Conservation (phyloP, 2,329 filamentous ascomycete genomes). For the Calonectria pauciramosa region DNA sequence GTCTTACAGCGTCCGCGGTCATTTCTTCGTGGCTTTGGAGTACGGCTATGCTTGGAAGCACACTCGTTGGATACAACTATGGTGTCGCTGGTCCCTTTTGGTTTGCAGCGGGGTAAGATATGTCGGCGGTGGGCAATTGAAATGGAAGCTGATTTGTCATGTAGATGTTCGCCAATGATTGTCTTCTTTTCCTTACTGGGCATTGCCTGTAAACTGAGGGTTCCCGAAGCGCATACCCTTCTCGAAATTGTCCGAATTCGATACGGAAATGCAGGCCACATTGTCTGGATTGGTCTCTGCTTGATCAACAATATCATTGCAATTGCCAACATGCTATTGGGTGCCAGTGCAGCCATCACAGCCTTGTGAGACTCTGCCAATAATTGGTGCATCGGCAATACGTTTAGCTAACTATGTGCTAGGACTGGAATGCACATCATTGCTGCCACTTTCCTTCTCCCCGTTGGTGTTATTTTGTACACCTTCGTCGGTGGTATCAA, state of each 20-base stretch:
- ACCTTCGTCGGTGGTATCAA: conserved; percentile 57
- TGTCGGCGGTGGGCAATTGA: not conserved
- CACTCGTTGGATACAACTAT: conserved; percentile 66
- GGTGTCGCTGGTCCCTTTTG: conserved; percentile 69
- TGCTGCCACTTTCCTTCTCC: conserved; percentile 61
- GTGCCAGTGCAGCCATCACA: conserved; percentile 51
- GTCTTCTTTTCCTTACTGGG: conserved; percentile 67
- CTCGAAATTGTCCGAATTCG: conserved; percentile 67
- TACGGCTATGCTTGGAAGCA: conserved; percentile 64
- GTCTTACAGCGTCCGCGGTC: conserved; percentile 66
- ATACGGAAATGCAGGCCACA: conserved; percentile 62
- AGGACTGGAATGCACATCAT: conserved; percentile 65
- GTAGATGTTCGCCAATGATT: conserved; percentile 65
- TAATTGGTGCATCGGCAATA: too few species aligned
- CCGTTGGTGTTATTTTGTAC: conserved; percentile 55
- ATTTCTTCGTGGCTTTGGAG: conserved; percentile 69
- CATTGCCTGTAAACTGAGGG: conserved; percentile 65
- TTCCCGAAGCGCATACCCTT: conserved; percentile 67
- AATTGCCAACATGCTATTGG: conserved; percentile 66
- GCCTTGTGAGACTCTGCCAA: conserved; percentile 46
- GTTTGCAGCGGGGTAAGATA: conserved; percentile 64
- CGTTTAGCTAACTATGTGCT: conserved; percentile 13
- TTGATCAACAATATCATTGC: conserved; percentile 68
- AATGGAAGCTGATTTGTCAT: not conserved
- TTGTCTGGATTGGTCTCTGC: conserved; percentile 66